Conservation (phyloP, 768 basidiomycete species). For the Phylloporus sp. region DNA sequence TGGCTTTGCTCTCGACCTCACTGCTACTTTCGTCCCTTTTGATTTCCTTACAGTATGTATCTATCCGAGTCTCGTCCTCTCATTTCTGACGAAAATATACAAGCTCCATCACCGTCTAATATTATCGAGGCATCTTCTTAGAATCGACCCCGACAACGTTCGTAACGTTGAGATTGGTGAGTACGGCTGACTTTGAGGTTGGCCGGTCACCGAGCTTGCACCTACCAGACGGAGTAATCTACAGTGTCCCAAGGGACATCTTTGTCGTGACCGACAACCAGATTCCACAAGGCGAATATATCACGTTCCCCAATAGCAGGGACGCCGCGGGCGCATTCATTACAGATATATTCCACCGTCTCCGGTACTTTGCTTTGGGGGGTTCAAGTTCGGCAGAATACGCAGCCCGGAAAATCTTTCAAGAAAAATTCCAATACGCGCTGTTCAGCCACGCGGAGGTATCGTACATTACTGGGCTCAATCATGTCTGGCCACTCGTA, state of each 20-base stretch:
- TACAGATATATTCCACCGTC: not conserved
- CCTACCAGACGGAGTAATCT: not conserved
- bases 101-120: not conserved
- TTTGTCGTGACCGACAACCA: slow-evolving; percentile 2
- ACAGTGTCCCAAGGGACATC: slow-evolving; percentile 1
- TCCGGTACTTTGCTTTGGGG: slow-evolving; percentile 4
- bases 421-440: not conserved
- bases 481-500: not conserved
- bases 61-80: not conserved
- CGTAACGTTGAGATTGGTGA: not conserved
- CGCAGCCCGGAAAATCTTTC: slow-evolving; percentile 4
- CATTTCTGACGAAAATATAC: not conserved
- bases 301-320: not conserved
- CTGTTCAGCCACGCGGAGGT: slow-evolving; percentile 3
- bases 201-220: not conserved
- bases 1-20: slow-evolving; percentile 4
- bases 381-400: not conserved
- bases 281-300: slow-evolving; percentile 1
- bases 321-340: not conserved
- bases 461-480: not conserved
- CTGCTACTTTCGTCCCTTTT: not conserved
- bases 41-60: slow-evolving; percentile 1
- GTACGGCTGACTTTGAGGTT: not conserved
- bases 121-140: not conserved
- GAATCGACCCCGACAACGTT: not conserved